These are phyloP conservation scores for Fraxinus greggii DNA, from an alignment of 305 asterid species.

Conservation along the genomic window DNA sequence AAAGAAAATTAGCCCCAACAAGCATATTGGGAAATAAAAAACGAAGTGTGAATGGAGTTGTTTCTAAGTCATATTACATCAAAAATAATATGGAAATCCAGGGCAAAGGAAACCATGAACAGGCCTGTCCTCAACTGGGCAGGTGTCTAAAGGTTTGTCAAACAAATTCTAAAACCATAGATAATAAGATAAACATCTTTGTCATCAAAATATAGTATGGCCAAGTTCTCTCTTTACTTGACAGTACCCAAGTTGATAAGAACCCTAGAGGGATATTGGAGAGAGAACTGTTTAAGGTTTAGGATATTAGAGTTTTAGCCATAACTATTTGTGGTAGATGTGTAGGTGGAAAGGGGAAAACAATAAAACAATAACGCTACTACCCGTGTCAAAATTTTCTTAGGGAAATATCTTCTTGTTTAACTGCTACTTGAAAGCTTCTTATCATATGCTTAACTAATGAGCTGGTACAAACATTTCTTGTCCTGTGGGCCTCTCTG, in stretches of 20 bases:
- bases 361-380: neutral
- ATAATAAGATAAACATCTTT: neutral
- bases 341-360: neutral
- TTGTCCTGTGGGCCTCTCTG: neutral
- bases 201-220: neutral
- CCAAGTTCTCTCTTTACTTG: neutral
- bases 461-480: neutral
- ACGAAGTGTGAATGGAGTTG: neutral
- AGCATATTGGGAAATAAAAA: neutral
- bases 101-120: neutral
- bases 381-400: neutral
- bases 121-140: neutral
- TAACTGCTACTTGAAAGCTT: neutral
- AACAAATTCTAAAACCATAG: neutral
- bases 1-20: neutral
- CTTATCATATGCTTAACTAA: neutral
- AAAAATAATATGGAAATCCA: neutral
- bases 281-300: neutral
- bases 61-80: neutral
- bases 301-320: neutral
- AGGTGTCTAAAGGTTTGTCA: neutral
- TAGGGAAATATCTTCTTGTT: neutral
- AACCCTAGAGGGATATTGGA: neutral
- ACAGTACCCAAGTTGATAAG: neutral
- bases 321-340: neutral